These are phyloP conservation scores for Penicillium crustosum DNA, from an alignment of 2,329 filamentous ascomycete genomes.

Conservation along the genomic window DNA sequence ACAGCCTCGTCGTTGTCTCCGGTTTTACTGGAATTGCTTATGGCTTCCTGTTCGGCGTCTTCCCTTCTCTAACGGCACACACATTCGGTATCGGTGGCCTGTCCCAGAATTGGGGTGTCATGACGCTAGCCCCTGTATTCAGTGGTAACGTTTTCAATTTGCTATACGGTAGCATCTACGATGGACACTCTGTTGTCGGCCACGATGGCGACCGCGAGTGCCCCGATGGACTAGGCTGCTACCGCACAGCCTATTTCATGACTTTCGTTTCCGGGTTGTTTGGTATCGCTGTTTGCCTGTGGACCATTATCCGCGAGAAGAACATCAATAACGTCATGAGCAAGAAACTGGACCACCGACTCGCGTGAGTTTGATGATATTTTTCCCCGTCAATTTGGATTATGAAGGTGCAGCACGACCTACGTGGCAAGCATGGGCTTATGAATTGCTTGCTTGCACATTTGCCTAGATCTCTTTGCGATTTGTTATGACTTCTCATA, in stretches of 20 bases:
- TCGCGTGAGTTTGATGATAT: slow-evolving; percentile 26
- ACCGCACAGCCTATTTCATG: slow-evolving; percentile 74
- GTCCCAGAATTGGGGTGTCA: slow-evolving; percentile 93
- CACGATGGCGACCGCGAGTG: slow-evolving; percentile 72
- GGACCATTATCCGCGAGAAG: slow-evolving; percentile 45
- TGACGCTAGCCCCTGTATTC: slow-evolving; percentile 84
- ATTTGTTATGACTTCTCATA: slow-evolving; percentile 1
- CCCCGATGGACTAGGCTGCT: slow-evolving; percentile 75
- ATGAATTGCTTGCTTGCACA: neutral
- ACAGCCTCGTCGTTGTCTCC: slow-evolving; percentile 74
- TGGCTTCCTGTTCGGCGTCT: slow-evolving; percentile 91
- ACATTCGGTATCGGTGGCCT: slow-evolving; percentile 87
- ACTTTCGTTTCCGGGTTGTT: slow-evolving; percentile 71
- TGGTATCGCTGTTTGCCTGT: slow-evolving; percentile 69
- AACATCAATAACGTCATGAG: slow-evolving; percentile 26
- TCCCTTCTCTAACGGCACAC: slow-evolving; percentile 84
- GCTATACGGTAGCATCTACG: slow-evolving; percentile 81
- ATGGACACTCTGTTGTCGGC: slow-evolving; percentile 70
- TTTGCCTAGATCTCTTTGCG: neutral
- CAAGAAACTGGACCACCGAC: slow-evolving; percentile 35
- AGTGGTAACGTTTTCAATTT: slow-evolving; percentile 92
- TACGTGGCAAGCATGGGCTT: neutral
- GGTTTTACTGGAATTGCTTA: slow-evolving; percentile 84
- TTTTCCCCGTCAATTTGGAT: neutral
- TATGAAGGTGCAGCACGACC: neutral